These are phyloP conservation scores for Tylopilus sp. DNA, from an alignment of 768 basidiomycete genomes.

Conservation along the genomic window DNA sequence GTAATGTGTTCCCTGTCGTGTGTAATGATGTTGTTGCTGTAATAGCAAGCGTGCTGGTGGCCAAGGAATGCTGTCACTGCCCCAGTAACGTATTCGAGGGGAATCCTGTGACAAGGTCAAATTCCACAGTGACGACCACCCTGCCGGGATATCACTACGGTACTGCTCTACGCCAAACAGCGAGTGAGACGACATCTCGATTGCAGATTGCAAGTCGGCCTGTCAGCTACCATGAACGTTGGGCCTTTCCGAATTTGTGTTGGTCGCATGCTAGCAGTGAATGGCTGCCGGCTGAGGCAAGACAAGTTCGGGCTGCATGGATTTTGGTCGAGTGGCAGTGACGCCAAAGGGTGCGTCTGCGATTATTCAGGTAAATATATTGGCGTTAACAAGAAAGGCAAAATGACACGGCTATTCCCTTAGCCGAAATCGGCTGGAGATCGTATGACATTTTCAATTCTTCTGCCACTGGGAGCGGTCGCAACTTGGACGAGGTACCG, in stretches of 20 bases:
- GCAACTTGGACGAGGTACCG: neutral
- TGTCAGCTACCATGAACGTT: neutral
- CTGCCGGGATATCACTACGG: too few species aligned
- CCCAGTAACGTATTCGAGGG: too few species aligned
- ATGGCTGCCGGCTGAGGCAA: too few species aligned
- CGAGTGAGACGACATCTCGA: too few species aligned
- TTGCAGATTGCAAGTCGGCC: neutral
- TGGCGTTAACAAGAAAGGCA: conserved; percentile 6
- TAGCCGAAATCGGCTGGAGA: conserved; percentile 6
- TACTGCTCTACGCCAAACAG: too few species aligned
- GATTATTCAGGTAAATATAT: neutral
- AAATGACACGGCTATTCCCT: conserved; percentile 3
- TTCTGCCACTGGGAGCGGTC: neutral
- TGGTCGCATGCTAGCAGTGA: neutral
- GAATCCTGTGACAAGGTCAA: too few species aligned
- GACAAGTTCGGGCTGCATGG: too few species aligned
- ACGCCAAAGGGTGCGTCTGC: neutral
- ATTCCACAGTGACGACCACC: too few species aligned
- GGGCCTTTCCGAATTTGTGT: neutral
- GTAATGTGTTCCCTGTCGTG: too few species aligned
- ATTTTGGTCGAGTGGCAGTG: neutral
- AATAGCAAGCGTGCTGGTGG: too few species aligned
- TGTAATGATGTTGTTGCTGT: too few species aligned
- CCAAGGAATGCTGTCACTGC: too few species aligned
- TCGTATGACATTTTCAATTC: conserved; percentile 22